phyloP scores from a whole-genome alignment of 164 flowering plant genomes.

The Dillenia turbinata region DNA sequence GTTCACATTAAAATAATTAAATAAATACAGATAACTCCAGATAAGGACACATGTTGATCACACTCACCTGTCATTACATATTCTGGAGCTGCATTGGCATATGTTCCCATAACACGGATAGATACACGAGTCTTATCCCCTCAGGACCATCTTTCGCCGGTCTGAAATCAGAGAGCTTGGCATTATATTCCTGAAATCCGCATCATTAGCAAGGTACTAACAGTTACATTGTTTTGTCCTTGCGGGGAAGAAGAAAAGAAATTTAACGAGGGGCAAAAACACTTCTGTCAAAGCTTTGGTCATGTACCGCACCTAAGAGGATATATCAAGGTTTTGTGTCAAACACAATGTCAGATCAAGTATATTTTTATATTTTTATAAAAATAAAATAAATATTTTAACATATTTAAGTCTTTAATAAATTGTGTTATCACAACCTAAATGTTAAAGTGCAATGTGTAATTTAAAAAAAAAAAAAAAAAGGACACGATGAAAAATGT shows the following conservation, averaged over 20 bases:
- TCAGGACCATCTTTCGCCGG: conserved; percentile 32
- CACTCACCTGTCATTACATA: conserved; percentile 32
- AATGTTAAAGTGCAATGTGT: too few relatives aligned
- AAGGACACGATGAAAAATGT: too few relatives aligned
- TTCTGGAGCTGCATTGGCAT: conserved; percentile 32
- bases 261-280: neutral
- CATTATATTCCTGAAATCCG: conserved; percentile 24
- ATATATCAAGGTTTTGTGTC: too few relatives aligned
- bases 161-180: conserved; percentile 31
- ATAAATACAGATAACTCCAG: neutral
- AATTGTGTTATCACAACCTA: too few relatives aligned
- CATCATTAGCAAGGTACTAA: neutral
- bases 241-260: neutral
- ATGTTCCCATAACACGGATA: conserved; percentile 30
- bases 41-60: neutral
- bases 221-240: too few relatives aligned
- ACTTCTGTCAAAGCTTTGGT: too few relatives aligned
- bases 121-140: conserved; percentile 31
- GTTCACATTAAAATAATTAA: too few relatives aligned
- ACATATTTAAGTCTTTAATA: too few relatives aligned
- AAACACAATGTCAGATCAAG: too few relatives aligned
- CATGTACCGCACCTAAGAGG: conserved; percentile 41
- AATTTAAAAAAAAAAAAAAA: too few relatives aligned
- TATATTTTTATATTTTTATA: neutral
- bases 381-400: too few relatives aligned